Evolutionary conservation across 768 basidiomycete genomes (phyloP), one percentile per base, ranked within the genome.

Genomic region (Antrodiella citrinella): DNA sequence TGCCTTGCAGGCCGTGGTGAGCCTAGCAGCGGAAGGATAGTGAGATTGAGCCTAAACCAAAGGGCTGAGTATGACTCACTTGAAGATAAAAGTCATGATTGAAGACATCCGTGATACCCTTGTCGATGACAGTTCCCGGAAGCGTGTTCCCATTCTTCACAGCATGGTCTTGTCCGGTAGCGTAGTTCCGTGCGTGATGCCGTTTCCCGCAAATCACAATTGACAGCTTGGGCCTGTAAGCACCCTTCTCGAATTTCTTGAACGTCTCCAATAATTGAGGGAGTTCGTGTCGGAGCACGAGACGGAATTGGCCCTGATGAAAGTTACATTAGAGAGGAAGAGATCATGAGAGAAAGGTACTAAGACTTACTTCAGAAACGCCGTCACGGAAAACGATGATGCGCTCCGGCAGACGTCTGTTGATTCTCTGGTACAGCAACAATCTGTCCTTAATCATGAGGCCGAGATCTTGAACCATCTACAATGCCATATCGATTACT

Each of bases 191-290:
- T 3, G 80, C 77, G 56, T 82, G 77, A 57, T 84, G 82, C 1
- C 67, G 65, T 42, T 91, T 91, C 61, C 89, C 89, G 57, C 90
- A 92, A 38, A 91, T 82, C 51, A 86, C 65, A 57, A 91, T 86
- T 1, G 85, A 80, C 30, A 92, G 57, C 42, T 63, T 59, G 0
- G 90, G 90, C 20, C 69, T 66, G 59, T 89, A 91, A 1, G 65
- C 64, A 15, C 65, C 65, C 9, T 76, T 70, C 45, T 65, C 70
- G 13, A 80, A 58, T 49, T 66, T 77, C 59, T 72, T 66, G 65
- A 86, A 88, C 0, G 87, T 80, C 3, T 76, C 70, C 0, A 74
- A 55, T 5, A 91, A 78, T 58, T 77, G 71, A 0, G 79, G 77
- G 2, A 88, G 66, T 56, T 91, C 89, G 18, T 80, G 66, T 1